These are phyloP conservation scores for Lomentospora prolificans DNA, from an alignment of 2,329 filamentous ascomycete genomes.

Conservation along the genomic window DNA sequence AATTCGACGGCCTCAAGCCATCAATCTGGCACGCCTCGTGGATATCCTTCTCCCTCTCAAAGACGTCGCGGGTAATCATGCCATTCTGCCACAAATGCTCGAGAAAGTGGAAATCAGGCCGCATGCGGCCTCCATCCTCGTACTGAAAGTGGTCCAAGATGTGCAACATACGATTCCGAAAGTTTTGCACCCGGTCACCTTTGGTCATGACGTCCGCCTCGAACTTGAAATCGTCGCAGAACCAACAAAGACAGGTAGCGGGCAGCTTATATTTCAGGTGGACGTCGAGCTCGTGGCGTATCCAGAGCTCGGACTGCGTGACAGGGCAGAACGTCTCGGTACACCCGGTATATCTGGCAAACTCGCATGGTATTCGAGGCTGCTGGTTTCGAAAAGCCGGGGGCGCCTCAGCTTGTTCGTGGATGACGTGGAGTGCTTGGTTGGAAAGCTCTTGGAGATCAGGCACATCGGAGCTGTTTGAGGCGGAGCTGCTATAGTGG, in stretches of 20 bases:
- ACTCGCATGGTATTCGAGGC: conserved; percentile 34
- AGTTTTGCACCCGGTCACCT: conserved; percentile 17
- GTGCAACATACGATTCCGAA: conserved; percentile 36
- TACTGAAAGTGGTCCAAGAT: conserved; percentile 33
- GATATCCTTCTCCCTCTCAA: conserved; percentile 12
- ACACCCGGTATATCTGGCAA: conserved; percentile 25
- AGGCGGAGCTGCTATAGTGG: not conserved
- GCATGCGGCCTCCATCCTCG: conserved; percentile 15
- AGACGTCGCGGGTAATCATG: conserved; percentile 19
- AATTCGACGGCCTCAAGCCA: conserved; percentile 1
- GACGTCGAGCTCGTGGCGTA: conserved; percentile 29
- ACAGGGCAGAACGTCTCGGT: conserved; percentile 21
- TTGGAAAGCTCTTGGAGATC: not conserved
- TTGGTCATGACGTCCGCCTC: conserved; percentile 10
- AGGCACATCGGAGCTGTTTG: not conserved
- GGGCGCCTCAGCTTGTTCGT: not conserved
- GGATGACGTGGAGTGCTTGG: not conserved
- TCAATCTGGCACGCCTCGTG: conserved; percentile 13
- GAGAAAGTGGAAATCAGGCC: conserved; percentile 31
- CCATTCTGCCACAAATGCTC: conserved; percentile 22
- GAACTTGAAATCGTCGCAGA: conserved; percentile 32
- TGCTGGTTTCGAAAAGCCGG: conserved; percentile 6
- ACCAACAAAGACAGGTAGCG: conserved; percentile 33
- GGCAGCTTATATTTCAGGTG: conserved; percentile 29
- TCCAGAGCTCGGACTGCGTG: conserved; percentile 31